Percentiles rank a stretch among this genome's conserved stretches.
Evolutionary conservation across 345 rosid species (phyloP).

Genomic region (Syzygium oleosum): DNA sequence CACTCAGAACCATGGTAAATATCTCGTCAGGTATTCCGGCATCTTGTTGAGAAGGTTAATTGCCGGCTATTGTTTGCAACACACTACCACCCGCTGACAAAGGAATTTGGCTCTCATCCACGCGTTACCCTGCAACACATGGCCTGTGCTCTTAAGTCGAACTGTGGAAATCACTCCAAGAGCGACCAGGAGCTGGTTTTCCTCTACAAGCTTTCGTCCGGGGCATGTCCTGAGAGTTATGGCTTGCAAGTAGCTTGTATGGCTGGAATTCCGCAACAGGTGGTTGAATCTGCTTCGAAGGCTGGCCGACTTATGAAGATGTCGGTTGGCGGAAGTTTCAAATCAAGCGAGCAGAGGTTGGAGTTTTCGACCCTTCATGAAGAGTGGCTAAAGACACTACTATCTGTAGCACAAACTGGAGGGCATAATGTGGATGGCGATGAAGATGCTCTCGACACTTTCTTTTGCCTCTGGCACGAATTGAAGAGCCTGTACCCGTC

Average conservation of each 20-base stretch:
- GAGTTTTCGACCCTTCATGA: constrained; percentile 91
- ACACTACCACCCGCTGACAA: constrained; percentile 90
- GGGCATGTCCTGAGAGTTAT: constrained; percentile 92
- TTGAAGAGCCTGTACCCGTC: constrained; percentile 14
- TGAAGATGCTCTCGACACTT: constrained; percentile 50
- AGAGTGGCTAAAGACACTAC: constrained; percentile 62
- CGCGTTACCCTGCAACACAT: constrained; percentile 77
- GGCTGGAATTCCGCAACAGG: constrained; percentile 84
- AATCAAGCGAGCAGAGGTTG: constrained; percentile 67
- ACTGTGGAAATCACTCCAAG: constrained; percentile 14
- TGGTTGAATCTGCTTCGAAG: constrained; percentile 51
- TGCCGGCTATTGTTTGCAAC: constrained; percentile 89
- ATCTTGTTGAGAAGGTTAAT: constrained; percentile 81
- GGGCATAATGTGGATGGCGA: constrained; percentile 10
- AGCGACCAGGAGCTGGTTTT: constrained; percentile 54
- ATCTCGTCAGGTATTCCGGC: constrained; percentile 63
- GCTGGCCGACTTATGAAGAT: constrained; percentile 63
- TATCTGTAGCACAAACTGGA: constrained; percentile 19
- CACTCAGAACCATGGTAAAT: not conserved
- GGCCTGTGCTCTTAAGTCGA: constrained; percentile 63
- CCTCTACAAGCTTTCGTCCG: constrained; percentile 62
- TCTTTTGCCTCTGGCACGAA: constrained; percentile 86
- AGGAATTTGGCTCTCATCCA: constrained; percentile 85
- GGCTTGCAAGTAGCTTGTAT: constrained; percentile 82
- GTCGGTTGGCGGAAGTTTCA: constrained; percentile 58